Conservation (phyloP, 805 yeast genomes). For the Candida verbasci region DNA sequence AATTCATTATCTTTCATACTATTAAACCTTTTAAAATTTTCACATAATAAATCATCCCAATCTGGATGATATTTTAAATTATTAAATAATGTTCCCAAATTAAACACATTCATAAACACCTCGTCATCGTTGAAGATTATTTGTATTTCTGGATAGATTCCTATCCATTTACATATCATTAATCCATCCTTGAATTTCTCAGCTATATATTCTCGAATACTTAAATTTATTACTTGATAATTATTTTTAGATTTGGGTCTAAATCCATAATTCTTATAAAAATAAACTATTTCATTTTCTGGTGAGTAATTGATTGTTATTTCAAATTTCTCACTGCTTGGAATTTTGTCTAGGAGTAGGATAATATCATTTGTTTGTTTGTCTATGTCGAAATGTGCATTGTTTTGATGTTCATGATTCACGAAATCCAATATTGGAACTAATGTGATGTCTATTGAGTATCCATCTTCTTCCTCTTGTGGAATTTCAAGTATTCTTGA, state of each 20-base stretch:
- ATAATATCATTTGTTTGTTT: conserved; percentile 38
- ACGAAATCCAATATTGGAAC: conserved; percentile 69
- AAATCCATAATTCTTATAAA: conserved; percentile 28
- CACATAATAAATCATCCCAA: conserved; percentile 17
- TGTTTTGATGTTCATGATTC: conserved; percentile 46
- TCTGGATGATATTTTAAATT: conserved; percentile 70
- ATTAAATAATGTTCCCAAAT: conserved; percentile 34
- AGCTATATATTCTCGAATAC: conserved; percentile 1
- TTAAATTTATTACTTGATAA: conserved; percentile 9
- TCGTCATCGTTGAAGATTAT: conserved; percentile 10
- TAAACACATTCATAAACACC: conserved; percentile 14
- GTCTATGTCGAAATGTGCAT: conserved; percentile 59
- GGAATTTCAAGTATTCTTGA: conserved; percentile 69
- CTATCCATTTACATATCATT: conserved; percentile 23
- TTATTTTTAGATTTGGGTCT: conserved; percentile 15
- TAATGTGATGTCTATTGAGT: conserved; percentile 42
- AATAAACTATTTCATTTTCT: conserved; percentile 18
- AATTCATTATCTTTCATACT: conserved; percentile 19
- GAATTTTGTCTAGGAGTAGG: conserved; percentile 52
- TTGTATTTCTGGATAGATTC: conserved; percentile 24
- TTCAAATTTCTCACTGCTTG: conserved; percentile 12
- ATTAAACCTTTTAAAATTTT: conserved; percentile 13
- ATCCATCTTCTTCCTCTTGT: conserved; percentile 34
- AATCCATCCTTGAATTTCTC: conserved; percentile 2
- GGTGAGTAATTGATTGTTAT: conserved; percentile 24